Conservation (phyloP, 148 eudicot species). For the Diospyros lotus region DNA sequence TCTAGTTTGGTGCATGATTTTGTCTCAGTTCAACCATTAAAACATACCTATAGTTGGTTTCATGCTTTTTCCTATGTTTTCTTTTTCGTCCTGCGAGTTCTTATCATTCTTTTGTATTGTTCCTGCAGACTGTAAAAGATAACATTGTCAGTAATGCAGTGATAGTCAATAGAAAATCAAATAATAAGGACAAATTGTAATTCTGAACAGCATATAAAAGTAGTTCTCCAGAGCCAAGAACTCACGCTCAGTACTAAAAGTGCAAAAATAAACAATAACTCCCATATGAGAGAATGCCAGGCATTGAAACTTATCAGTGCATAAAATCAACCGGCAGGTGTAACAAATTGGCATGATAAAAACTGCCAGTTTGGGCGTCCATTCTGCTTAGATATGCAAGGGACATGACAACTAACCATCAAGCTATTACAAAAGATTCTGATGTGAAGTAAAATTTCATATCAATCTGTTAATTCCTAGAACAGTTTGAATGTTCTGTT, state of each 20-base stretch:
- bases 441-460: not conserved
- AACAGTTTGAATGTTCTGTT: not conserved
- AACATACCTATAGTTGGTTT: slow-evolving; percentile 21
- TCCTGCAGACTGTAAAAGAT: slow-evolving; percentile 66
- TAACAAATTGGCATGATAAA: not conserved
- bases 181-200: not conserved
- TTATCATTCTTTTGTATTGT: slow-evolving; percentile 41
- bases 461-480: not conserved
- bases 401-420: not conserved
- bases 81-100: slow-evolving; percentile 30
- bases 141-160: slow-evolving; percentile 9
- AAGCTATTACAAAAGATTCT: not conserved
- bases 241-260: not conserved
- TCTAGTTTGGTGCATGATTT: not conserved
- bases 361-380: not conserved
- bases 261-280: not conserved
- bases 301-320: not conserved
- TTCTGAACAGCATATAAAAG: not conserved
- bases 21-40: not conserved
- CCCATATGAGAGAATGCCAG: not conserved
- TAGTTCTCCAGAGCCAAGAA: not conserved
- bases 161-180: not conserved
- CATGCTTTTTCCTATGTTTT: slow-evolving; percentile 20
- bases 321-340: not conserved
- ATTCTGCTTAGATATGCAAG: not conserved